Base-by-base conservation (phyloP, 495 filamentous ascomycete genomes). In the Platismatia glauca region DNA sequence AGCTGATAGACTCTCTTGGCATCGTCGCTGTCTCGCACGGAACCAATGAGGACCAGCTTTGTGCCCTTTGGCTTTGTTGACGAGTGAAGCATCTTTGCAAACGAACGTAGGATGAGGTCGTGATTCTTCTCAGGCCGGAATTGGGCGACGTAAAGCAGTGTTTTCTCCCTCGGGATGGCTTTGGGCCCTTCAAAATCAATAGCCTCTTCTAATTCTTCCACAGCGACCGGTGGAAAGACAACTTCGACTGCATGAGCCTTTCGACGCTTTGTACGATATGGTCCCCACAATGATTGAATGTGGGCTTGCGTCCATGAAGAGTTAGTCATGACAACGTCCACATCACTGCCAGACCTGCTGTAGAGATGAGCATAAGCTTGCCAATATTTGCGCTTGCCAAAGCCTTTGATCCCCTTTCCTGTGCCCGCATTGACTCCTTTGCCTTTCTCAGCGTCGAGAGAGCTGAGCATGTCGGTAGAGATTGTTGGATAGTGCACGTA, bases 401-500 rank as follows among this genome's bases (percentile, higher is more conserved):
- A 67, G 22, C 91, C 91, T 67, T 78, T 83, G 29, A 75, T 57
- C 4, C 91, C 91, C 44, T 74, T 79, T 7, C 91, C 91, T 37
- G 85, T 79, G 37, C 91, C 91, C 9, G 90, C 89, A 71, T 97
- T 91, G 58, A 94, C 76, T 9, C 91, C 93, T 64, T 91, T 85
- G 22, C 81, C 86, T 29, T 75, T 80, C 15, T 74, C 71, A 16
- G 88, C 82, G 62, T 90, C 82, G 15, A 98, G 85, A 27, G 89
- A 90, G 46, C 78, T 79, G 9, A 98, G 86, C 94, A 98, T 98
- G 72, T 98, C 95, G 38, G 93, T 98, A 7, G 91, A 96, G 55
- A 98, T 98, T 50, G 94, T 97, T 8, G 94, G 94, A 71, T 97
- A 98, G 73, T 98, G 94, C 3, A 98, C 92, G 70, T 98, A 98